Base-by-base conservation (phyloP, 2,329 filamentous ascomycete species). In the Fusarium circinatum region DNA sequence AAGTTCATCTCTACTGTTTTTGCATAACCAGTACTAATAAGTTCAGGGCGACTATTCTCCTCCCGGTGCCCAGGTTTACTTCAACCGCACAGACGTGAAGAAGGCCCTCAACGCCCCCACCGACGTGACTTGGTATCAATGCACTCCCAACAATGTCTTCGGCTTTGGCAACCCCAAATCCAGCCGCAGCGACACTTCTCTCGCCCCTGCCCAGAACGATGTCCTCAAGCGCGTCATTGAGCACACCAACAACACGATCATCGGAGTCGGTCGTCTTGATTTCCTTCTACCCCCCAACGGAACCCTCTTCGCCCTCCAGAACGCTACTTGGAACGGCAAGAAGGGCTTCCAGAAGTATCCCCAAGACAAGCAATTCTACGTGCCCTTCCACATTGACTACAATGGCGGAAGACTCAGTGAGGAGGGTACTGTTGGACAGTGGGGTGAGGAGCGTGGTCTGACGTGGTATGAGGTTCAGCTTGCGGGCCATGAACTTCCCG, bases 271-370 rank as follows among this genome's bases (percentile, higher is more conserved):
- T 5, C 72, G 74, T 17, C 70, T 80, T 5, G 93, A 95, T 81
- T 93, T 87, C 78, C 86, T 93, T 71, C 86, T 94, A 3, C 85
- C 92, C 17, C 85, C 86, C 78, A 93, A 94, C 79, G 93, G 93
- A 24, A 93, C 92, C 0, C 85, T 95, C 4, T 84, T 94, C 12
- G 87, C 88, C 1, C 90, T 95, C 56, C 93, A 95, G 78, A 95
- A 95, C 83, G 93, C 94, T 87, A 95, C 92, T 0, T 95, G 91
- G 90, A 88, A 89, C 67, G 93, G 92, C 8, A 79, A 85, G 34
- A 89, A 92, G 59, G 93, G 93, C 0, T 95, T 95, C 85, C 88
- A 90, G 73, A 79, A 73, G 22, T 79, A 79, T 12, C 77, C 77
- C 1, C 76, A 80, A 20, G 80, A 81, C 3, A 86, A 89, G 55